Base-by-base conservation (phyloP, 805 yeast species). In the Candida boleticola region DNA sequence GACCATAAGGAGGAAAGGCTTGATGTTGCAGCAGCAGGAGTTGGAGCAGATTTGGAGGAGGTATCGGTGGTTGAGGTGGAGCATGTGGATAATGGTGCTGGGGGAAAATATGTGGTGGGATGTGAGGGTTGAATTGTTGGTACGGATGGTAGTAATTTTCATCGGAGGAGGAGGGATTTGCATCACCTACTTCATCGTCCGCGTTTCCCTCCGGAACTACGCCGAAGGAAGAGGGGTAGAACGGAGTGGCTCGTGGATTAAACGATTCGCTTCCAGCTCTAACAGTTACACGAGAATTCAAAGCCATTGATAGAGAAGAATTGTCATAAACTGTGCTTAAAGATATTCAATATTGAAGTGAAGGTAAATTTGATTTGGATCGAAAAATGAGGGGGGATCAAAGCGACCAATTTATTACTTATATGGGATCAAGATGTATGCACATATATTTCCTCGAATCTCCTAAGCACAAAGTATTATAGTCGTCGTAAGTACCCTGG, bases 211-310 rank as follows among this genome's bases (percentile, higher is more conserved):
- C 35, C 4, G 35, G 21, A 4, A 31, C 19, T 9, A 31, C 22
- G 9, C 18, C 18, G 22, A 31, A 31, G 11, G 35, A 31, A 11
- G 37, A 22, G 5, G 37, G 37, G 13, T 35, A 35, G 16, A 35
- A 35, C 19, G 37, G 37, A 20, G 37, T 17, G 17, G 37, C 37
- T 7, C 27, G 16, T 13, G 29, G 37, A 22, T 35, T 35, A n/a
- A 16, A 35, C 37, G 37, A 20, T 7, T 22, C 37, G 29, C 37
- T 25, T 13, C 37, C 29, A 14, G 37, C n/a, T 25, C 37, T 22
- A 10, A 45, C 42, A 17, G 55, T 50, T 20, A 50, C 48, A 52
- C 36, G 53, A 3, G 55, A 49, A 29, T 50, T 51, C 5, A 18
- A 31, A 16, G 18, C 35, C 35, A 31, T 31, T 16, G 35, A 31